Percentiles rank a stretch among this genome's conserved stretches.
These are phyloP conservation scores for Stemphylium vesicarium DNA, from an alignment of 2,329 filamentous ascomycete species.

Conservation along the genomic window DNA sequence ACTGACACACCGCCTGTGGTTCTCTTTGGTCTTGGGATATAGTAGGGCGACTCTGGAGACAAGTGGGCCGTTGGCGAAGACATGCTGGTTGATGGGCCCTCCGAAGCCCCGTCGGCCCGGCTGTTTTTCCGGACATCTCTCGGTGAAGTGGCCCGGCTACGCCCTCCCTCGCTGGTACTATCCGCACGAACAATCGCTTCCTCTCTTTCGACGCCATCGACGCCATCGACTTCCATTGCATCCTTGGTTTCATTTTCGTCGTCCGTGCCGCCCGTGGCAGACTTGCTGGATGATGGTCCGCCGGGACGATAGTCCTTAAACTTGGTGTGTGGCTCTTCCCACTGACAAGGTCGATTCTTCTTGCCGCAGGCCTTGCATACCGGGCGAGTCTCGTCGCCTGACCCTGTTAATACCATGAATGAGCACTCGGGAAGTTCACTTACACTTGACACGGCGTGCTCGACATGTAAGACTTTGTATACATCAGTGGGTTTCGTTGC, in stretches of 20 bases:
- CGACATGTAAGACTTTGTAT: conserved; percentile 36
- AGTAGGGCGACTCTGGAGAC: conserved; percentile 21
- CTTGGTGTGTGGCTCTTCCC: conserved; percentile 35
- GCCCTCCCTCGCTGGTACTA: conserved; percentile 13
- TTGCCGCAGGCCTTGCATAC: conserved; percentile 41
- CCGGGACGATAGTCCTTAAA: conserved; percentile 38
- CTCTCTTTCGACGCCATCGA: conserved; percentile 8
- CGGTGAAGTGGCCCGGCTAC: conserved; percentile 27
- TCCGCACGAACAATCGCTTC: neutral
- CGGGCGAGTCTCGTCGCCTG: conserved; percentile 40
- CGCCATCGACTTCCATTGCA: conserved; percentile 23
- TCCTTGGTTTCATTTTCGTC: conserved; percentile 16
- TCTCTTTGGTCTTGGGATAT: conserved; percentile 3
- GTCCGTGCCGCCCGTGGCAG: conserved; percentile 11
- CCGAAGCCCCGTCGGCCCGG: conserved; percentile 16
- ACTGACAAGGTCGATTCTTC: conserved; percentile 40
- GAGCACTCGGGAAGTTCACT: conserved; percentile 1
- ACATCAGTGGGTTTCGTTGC: conserved; percentile 6
- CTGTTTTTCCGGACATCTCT: conserved; percentile 15
- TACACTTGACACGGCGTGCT: conserved; percentile 42
- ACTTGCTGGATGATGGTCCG: conserved; percentile 21
- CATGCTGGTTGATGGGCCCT: conserved; percentile 14
- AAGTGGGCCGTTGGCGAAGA: conserved; percentile 20
- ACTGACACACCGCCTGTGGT: conserved; percentile 16
- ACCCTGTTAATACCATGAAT: conserved; percentile 1